A percentile compares a stretch with the other conserved stretches of the same genome.
Evolutionary conservation across 1,139 yeast genomes (phyloP).

Genomic region (Tardiomyces blankii): DNA sequence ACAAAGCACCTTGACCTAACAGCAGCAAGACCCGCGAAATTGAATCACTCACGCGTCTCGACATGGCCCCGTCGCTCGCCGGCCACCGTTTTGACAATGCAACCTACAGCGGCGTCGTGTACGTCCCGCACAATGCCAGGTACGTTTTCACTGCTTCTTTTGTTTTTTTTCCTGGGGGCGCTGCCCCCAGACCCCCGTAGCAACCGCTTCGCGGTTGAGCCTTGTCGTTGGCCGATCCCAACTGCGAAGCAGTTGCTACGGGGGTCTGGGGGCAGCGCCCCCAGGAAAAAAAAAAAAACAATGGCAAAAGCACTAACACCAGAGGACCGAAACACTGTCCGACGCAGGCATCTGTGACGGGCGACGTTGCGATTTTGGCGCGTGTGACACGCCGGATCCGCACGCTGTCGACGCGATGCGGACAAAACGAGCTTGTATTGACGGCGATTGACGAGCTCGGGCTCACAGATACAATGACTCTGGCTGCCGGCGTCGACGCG

Average conservation of each 20-base stretch:
- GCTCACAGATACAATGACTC: background rate
- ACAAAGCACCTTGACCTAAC: background rate
- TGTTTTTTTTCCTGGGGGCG: too few species aligned
- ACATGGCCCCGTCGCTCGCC: background rate
- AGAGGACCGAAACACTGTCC: background rate
- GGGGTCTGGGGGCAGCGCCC: too few species aligned
- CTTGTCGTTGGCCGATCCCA: too few species aligned
- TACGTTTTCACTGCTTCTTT: too few species aligned
- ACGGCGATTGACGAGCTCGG: background rate
- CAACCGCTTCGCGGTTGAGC: too few species aligned
- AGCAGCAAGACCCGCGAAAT: background rate
- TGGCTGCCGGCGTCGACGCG: background rate
- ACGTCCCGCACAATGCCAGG: background rate
- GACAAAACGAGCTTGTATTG: background rate
- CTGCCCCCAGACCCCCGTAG: too few species aligned
- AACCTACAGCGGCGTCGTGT: background rate
- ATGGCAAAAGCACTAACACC: too few species aligned
- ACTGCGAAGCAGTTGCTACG: too few species aligned
- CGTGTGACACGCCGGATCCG: background rate
- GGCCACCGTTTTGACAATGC: background rate
- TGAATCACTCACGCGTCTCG: background rate
- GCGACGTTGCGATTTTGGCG: background rate
- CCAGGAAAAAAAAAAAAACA: too few species aligned
- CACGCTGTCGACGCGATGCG: background rate
- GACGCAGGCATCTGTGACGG: background rate